A percentile compares a stretch with the other conserved stretches of the same genome.
These are phyloP conservation scores for Diddensiella transvaalensis DNA, from an alignment of 805 yeast genomes.

Conservation along the genomic window DNA sequence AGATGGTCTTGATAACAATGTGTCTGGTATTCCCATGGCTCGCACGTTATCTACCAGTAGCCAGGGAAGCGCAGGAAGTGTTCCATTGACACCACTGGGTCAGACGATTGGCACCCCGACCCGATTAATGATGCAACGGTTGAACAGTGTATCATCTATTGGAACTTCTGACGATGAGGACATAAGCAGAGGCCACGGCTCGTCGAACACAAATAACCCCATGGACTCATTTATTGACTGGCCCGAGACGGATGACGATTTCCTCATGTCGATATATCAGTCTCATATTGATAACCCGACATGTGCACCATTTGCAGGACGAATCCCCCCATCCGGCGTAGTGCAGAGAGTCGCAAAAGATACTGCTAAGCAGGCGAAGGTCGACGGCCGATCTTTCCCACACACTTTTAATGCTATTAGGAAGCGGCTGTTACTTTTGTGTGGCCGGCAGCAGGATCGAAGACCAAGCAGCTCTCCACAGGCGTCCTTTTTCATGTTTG, in stretches of 20 bases:
- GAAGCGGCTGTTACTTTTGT: slow-evolving; percentile 30
- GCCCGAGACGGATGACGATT: slow-evolving; percentile 37
- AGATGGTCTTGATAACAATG: slow-evolving; percentile 3
- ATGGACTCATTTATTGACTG: slow-evolving; percentile 23
- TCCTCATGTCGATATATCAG: slow-evolving; percentile 47
- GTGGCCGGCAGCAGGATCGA: slow-evolving; percentile 17
- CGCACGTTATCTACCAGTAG: slow-evolving; percentile 14
- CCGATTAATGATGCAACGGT: slow-evolving; percentile 21
- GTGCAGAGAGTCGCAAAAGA: slow-evolving; percentile 57
- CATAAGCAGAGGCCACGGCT: slow-evolving; percentile 1
- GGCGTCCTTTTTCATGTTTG: background rate
- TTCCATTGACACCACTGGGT: slow-evolving; percentile 22
- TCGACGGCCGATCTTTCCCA: slow-evolving; percentile 27
- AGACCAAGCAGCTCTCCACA: slow-evolving; percentile 1
- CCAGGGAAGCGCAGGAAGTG: slow-evolving; percentile 7
- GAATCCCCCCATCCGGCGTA: slow-evolving; percentile 66
- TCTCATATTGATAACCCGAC: slow-evolving; percentile 53
- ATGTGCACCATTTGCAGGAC: slow-evolving; percentile 62
- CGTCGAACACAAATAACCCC: slow-evolving; percentile 5
- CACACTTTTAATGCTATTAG: slow-evolving; percentile 33
- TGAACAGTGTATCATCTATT: slow-evolving; percentile 28
- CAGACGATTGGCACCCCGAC: slow-evolving; percentile 21
- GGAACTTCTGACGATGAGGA: slow-evolving; percentile 31
- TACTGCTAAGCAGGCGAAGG: slow-evolving; percentile 39
- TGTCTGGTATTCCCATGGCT: slow-evolving; percentile 17